Base-by-base conservation (phyloP, 495 filamentous ascomycete genomes). In the Hyaloscypha bicolor region DNA sequence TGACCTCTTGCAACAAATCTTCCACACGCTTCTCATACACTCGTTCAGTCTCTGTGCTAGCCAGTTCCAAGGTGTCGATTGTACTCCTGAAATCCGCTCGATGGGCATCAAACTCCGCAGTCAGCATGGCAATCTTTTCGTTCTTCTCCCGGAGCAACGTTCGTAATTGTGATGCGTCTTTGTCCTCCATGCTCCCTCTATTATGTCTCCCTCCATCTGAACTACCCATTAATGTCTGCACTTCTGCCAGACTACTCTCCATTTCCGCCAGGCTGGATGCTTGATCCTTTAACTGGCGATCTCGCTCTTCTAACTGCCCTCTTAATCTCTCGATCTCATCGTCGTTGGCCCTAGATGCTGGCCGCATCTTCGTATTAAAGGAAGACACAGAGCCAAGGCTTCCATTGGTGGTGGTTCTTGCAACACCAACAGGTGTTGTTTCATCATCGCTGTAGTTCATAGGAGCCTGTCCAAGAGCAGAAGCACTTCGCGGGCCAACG, bases 51-150 rank as follows among this genome's bases (percentile, higher is more conserved):
- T 99, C 95, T 0, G 93, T 92, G 71, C 93, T 96, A 9, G 95
- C 96, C 79, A 97, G 88, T 78, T 99, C 95, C 45, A 99, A 82
- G 1, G 94, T 96, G 79, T 99, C 95, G 58, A 99, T 93, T 21
- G 95, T 99, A 75, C 91, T 96, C 65, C 95, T 82, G 76, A 99
- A 99, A 76, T 99, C 95, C 9, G 94, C 95, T 37, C 95, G 87
- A 75, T 99, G 95, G 12, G 90, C 85, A 76, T 99, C 95, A 69
- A 99, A 99, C 73, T 99, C 96, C 5, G 91, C 87, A 3, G 93
- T 97, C 71, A 99, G 83, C 81, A 93, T 88, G 14, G 87, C 85
- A 70, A 99, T 97, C 79, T 93, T 96, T 55, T 99, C 95, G 71
- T 97, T 97, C 81, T 97, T 97, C 76, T 99, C 96, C 21, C 94